A percentile compares a stretch with the other conserved stretches of the same genome.
Conservation (phyloP, 768 basidiomycete species). For the Termitomyces sp. region DNA sequence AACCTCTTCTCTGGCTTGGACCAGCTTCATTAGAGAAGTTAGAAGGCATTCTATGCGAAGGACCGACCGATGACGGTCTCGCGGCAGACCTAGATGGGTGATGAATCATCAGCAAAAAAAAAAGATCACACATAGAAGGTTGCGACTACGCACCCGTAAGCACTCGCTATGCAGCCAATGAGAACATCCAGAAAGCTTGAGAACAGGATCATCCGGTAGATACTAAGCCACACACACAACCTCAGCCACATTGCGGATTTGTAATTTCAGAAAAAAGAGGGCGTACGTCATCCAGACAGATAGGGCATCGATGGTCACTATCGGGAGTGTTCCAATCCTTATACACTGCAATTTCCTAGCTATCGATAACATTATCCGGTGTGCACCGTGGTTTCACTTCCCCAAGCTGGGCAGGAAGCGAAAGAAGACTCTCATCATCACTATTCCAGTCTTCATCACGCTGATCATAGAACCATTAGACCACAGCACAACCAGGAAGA, state of each 20-base stretch:
- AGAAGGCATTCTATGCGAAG: background rate
- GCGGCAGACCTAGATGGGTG: slow-evolving; percentile 51
- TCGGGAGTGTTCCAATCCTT: slow-evolving; percentile 66
- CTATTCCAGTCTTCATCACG: slow-evolving; percentile 74
- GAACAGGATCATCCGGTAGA: slow-evolving; percentile 52
- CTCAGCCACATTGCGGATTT: slow-evolving; percentile 12
- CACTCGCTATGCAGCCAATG: slow-evolving; percentile 84
- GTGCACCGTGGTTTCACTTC: slow-evolving; percentile 68
- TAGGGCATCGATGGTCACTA: slow-evolving; percentile 75
- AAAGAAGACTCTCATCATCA: slow-evolving; percentile 69
- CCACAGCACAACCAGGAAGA: background rate
- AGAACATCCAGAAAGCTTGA: slow-evolving; percentile 65
- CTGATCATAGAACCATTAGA: slow-evolving; percentile 30
- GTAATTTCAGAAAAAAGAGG: background rate
- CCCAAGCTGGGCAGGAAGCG: slow-evolving; percentile 56
- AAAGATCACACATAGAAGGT: too few species aligned
- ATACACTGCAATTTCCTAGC: slow-evolving; percentile 58
- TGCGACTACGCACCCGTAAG: slow-evolving; percentile 51
- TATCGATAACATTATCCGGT: slow-evolving; percentile 55
- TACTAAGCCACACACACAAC: slow-evolving; percentile 44
- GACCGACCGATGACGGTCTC: slow-evolving; percentile 39
- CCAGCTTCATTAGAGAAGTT: slow-evolving; percentile 12
- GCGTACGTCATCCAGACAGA: slow-evolving; percentile 81
- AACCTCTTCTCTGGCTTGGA: slow-evolving; percentile 13
- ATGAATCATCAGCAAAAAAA: slow-evolving; percentile 6